Percentiles rank a stretch among this genome's conserved stretches.
These are phyloP conservation scores for Fusarium newnesense DNA, from an alignment of 2,329 filamentous ascomycete genomes.

Conservation along the genomic window DNA sequence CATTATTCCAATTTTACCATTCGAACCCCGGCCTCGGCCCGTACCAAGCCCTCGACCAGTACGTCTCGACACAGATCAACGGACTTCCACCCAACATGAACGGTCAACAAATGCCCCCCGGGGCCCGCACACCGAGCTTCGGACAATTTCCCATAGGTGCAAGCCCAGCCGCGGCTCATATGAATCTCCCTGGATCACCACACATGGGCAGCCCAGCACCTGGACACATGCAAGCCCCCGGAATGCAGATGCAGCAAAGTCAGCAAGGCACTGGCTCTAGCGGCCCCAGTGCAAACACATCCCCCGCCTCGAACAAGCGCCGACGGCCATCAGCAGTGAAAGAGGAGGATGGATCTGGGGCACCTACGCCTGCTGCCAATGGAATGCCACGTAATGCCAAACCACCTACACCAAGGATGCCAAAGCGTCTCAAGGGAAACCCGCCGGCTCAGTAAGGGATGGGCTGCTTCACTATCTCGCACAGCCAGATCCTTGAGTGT, in stretches of 20 bases:
- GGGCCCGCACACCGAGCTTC: constrained; percentile 65
- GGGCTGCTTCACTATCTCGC: neutral
- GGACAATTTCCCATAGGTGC: constrained; percentile 68
- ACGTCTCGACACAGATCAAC: constrained; percentile 61
- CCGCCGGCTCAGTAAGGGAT: constrained; percentile 45
- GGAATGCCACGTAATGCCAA: constrained; percentile 64
- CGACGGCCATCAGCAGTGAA: constrained; percentile 68
- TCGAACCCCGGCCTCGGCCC: constrained; percentile 64
- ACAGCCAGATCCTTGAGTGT: constrained; percentile 8
- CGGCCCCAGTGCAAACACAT: constrained; percentile 74
- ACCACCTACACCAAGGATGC: constrained; percentile 66
- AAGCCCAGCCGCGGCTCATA: constrained; percentile 69
- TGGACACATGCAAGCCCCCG: constrained; percentile 70
- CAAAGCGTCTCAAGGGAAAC: constrained; percentile 64
- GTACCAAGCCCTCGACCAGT: constrained; percentile 69
- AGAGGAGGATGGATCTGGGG: constrained; percentile 62
- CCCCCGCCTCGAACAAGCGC: constrained; percentile 69
- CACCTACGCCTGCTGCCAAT: constrained; percentile 62
- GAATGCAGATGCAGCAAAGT: constrained; percentile 74
- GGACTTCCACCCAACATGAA: constrained; percentile 54
- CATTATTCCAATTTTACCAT: constrained; percentile 69
- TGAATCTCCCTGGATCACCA: constrained; percentile 71
- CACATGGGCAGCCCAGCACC: constrained; percentile 70
- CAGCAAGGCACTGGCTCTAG: constrained; percentile 75
- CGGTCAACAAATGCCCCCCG: constrained; percentile 60